A percentile compares a stretch with the other conserved stretches of the same genome.
Conservation (phyloP, 2,329 filamentous ascomycete genomes). For the Penicillium sp. region DNA sequence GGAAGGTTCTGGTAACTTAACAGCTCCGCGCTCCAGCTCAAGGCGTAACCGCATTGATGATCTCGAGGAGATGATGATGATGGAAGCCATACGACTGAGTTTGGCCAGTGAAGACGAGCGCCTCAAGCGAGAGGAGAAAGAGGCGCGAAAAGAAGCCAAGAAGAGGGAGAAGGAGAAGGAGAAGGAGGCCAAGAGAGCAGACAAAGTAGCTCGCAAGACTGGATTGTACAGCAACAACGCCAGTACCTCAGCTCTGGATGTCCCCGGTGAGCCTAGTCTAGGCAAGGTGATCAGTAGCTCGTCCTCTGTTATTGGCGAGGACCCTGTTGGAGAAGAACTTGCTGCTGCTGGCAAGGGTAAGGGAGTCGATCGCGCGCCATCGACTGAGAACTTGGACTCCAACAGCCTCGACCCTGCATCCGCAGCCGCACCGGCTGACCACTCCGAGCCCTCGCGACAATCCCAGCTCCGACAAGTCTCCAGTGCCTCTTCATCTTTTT, state of each 20-base stretch:
- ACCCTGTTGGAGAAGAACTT: slow-evolving; percentile 41
- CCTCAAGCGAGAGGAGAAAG: slow-evolving; percentile 81
- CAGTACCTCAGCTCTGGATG: slow-evolving; percentile 65
- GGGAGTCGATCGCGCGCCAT: slow-evolving; percentile 60
- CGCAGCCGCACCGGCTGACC: slow-evolving; percentile 18
- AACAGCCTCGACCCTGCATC: slow-evolving; percentile 4
- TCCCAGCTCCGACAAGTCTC: slow-evolving; percentile 82
- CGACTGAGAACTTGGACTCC: slow-evolving; percentile 21
- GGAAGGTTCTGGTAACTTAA: slow-evolving; percentile 36
- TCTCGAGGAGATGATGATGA: slow-evolving; percentile 97
- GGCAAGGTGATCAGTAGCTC: slow-evolving; percentile 40
- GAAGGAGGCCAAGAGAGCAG: slow-evolving; percentile 78
- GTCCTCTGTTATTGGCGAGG: slow-evolving; percentile 40
- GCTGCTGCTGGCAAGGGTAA: slow-evolving; percentile 64
- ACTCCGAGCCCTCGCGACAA: slow-evolving; percentile 58
- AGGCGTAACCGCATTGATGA: slow-evolving; percentile 74
- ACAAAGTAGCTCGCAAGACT: slow-evolving; percentile 67
- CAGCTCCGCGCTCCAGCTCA: slow-evolving; percentile 53
- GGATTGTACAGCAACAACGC: slow-evolving; percentile 56
- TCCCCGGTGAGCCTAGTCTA: slow-evolving; percentile 35
- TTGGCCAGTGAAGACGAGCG: slow-evolving; percentile 92
- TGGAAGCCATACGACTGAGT: slow-evolving; percentile 89
- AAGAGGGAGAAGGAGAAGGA: slow-evolving; percentile 79
- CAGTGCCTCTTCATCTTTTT: slow-evolving; percentile 80
- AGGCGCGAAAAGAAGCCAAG: slow-evolving; percentile 78